Base-by-base conservation (phyloP, 768 basidiomycete genomes). In the Mycena leptocephala region DNA sequence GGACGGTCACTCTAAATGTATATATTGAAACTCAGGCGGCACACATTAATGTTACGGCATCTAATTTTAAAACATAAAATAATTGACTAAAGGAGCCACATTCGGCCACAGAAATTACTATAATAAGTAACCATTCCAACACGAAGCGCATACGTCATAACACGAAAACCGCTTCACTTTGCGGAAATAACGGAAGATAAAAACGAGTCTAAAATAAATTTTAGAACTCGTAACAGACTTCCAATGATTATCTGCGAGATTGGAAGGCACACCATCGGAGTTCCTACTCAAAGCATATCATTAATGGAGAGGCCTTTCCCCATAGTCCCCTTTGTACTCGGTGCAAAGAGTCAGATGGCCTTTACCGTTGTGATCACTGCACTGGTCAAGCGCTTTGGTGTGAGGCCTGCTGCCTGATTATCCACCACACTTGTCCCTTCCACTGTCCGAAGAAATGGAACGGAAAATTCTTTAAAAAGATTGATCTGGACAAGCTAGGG, bases 401-500 rank as follows among this genome's bases (percentile, higher is more conserved):
- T 18, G 35, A 62, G 37, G 7, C 18, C 13, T 37, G 61, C 16
- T 62, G 61, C 16, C 20, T 62, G 9, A 10, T 5, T 2, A 26
- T 62, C 35, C 61, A 62, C 33, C 61, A 62, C 22, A 39, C 61
- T 2, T 62, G 35, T n/a, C 61, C 61, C 8, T 62, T 62, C 22
- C 61, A 62, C 24, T 6, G 35, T 7, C 33, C 39, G 4, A n/a
- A 22, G 11, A 62, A 39, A 41, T 62, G 37, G 61, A 62, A 39
- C 16, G 61, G 61, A 5, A 24, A 18, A 14, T 62, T 20, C 46
- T 83, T 78, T 26, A 14, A 64, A 5, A 35, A 48, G 2, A 78
- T 43, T 3, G 74, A 70, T 2, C 74, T 84, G 1, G 78, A 76
- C 67, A 62, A 81, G 22, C 51, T 80, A 1, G 83, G 83, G 0